Evolutionary conservation across 768 basidiomycete genomes (phyloP).

Genomic region (Trichaptum fuscoviolaceum): DNA sequence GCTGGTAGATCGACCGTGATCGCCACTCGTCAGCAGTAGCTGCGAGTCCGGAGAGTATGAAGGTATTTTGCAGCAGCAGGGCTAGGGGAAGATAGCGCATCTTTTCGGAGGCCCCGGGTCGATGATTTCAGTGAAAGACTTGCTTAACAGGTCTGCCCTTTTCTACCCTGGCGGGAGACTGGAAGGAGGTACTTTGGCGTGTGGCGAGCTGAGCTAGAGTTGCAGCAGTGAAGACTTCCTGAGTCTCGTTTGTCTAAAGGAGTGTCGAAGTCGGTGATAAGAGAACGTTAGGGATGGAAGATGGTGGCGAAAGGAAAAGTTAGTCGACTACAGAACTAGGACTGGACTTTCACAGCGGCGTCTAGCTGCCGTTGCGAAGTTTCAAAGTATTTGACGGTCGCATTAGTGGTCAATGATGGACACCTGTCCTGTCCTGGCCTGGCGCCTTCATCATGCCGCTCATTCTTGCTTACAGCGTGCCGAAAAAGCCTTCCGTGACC

Average conservation of each 20-base stretch:
- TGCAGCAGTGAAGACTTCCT: neutral
- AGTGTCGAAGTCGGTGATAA: neutral
- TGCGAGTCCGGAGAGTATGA: conserved; percentile 18
- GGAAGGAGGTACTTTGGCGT: neutral
- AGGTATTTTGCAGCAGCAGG: neutral
- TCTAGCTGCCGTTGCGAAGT: neutral
- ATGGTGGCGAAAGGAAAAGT: neutral
- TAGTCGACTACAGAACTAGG: neutral
- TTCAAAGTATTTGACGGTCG: neutral
- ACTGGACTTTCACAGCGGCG: neutral
- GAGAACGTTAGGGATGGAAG: neutral
- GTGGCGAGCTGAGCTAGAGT: neutral
- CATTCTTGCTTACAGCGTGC: neutral
- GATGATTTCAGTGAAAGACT: neutral
- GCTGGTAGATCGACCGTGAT: conserved; percentile 47
- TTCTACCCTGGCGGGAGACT: neutral
- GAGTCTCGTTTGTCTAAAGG: neutral
- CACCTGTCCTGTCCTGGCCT: neutral
- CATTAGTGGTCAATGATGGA: neutral
- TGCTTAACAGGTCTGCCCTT: neutral
- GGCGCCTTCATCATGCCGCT: neutral
- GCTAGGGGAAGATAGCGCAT: neutral
- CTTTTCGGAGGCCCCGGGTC: neutral
- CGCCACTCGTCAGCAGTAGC: conserved; percentile 46
- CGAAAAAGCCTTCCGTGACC: neutral